Base-by-base conservation (phyloP, 208 protist genomes). In the Crithidia sp. region DNA sequence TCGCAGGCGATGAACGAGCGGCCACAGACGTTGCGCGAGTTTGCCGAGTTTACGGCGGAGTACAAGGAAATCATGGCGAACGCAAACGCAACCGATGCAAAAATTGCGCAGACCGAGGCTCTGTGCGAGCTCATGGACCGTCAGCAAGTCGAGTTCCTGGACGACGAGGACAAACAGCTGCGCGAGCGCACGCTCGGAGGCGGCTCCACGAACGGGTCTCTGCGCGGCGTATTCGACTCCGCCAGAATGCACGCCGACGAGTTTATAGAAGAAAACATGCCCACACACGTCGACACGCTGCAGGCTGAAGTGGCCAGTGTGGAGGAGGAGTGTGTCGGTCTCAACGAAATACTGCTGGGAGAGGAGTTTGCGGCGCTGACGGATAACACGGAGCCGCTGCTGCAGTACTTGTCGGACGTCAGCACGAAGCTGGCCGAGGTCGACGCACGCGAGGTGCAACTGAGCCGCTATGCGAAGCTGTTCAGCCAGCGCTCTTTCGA, bases 121-220 rank as follows among this genome's bases (percentile, higher is more conserved):
- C 82, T 98, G 6, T 97, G 89, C 71, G 92, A 97, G 10, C 74
- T 98, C 59, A 96, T 98, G 90, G 91, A 97, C 56, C 88, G 87
- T 0, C 87, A 95, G 67, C 90, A 94, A 63, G 95, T 95, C 10
- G 92, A 97, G 43, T 94, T 96, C 72, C 36, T 85, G 16, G 91
- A 96, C 52, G 91, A 97, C 74, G 88, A 95, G 55, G 95, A 98
- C 43, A 92, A 92, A 55, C 92, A 97, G 73, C 79, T 96, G 40
- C 92, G 89, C 55, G 92, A 97, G 66, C 84, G 92, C 53, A 96
- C 91, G 12, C 80, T 98, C n/a, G 90, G 93, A 19, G 92, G 82
- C 71, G 81, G 64, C 54, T 81, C 81, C 12, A 62, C 79, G n/a
- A 79, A 76, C 12, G 67, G 73, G 5, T 96, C 92, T 4, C 83